Evolutionary conservation across 2,329 filamentous ascomycete genomes (phyloP).

Genomic region (Septoria petroselini): DNA sequence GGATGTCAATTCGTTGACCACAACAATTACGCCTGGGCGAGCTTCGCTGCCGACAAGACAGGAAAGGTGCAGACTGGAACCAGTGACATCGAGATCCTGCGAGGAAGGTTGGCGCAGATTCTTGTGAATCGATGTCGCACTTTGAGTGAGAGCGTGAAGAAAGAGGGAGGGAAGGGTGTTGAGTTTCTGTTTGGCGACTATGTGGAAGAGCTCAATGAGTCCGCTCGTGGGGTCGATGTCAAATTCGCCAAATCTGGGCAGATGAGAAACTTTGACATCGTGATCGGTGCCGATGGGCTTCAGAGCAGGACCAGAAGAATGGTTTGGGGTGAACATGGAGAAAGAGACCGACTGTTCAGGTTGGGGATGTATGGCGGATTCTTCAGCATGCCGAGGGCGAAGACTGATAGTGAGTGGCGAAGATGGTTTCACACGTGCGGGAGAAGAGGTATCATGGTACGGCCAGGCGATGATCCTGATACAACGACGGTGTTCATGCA

Average conservation of each 20-base stretch:
- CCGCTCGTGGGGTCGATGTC: conserved; percentile 27
- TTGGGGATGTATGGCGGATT: conserved; percentile 35
- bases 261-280: conserved; percentile 22
- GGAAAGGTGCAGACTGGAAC: conserved; percentile 32
- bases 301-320: conserved; percentile 32
- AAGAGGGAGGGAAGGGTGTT: conserved; percentile 28
- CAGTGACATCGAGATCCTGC: conserved; percentile 37
- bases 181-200: conserved; percentile 35
- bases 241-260: conserved; percentile 29
- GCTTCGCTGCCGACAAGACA: conserved; percentile 29
- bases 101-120: conserved; percentile 31
- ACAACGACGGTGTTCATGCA: conserved; percentile 31
- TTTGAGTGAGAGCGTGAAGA: conserved; percentile 26
- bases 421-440: conserved; percentile 35
- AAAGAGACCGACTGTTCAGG: conserved; percentile 20
- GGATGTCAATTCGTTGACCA: conserved; percentile 34
- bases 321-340: conserved; percentile 30
- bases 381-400: conserved; percentile 32
- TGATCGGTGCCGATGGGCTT: conserved; percentile 38
- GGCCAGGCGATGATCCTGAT: conserved; percentile 28
- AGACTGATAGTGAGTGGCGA: conserved; percentile 32
- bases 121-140: conserved; percentile 25
- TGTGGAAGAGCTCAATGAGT: conserved; percentile 28
- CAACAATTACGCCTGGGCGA: conserved; percentile 24
- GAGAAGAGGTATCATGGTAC: conserved; percentile 33